Conservation (phyloP, 306 rosid genomes). For the Fragaria ananassa region DNA sequence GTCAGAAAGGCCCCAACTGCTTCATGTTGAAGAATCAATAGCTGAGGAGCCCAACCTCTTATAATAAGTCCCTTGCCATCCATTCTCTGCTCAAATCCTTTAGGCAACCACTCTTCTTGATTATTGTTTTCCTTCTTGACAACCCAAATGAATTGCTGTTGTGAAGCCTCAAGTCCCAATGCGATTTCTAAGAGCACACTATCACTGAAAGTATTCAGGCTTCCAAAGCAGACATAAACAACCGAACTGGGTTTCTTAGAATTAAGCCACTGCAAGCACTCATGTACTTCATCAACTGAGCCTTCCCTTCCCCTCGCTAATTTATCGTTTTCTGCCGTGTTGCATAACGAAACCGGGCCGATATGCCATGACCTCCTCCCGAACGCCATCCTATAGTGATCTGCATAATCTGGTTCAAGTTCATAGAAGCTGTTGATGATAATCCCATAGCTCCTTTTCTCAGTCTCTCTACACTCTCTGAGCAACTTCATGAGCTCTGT, state of each 20-base stretch:
- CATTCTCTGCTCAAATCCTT: constrained; percentile 22
- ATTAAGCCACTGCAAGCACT: constrained; percentile 34
- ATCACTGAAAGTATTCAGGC: constrained; percentile 13
- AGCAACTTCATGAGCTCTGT: constrained; percentile 1
- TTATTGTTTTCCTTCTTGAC: constrained; percentile 15
- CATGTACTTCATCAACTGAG: constrained; percentile 15
- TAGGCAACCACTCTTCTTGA: constrained; percentile 16
- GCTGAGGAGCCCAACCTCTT: constrained; percentile 40
- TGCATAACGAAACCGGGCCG: constrained; percentile 30
- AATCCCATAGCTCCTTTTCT: constrained; percentile 39
- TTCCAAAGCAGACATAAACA: constrained; percentile 38
- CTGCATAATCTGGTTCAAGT: constrained; percentile 13
- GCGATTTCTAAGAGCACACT: constrained; percentile 32
- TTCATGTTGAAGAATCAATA: constrained; percentile 27
- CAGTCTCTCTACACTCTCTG: constrained; percentile 22
- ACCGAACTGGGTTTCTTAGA: constrained; percentile 31
- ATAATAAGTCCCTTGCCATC: constrained; percentile 19
- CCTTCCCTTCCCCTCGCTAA: constrained; percentile 20
- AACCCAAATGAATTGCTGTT: constrained; percentile 34
- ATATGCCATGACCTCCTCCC: constrained; percentile 24
- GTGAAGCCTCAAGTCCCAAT: constrained; percentile 30
- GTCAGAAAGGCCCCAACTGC: constrained; percentile 35
- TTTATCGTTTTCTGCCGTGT: constrained; percentile 7
- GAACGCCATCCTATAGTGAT: constrained; percentile 3
- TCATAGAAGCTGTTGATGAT: constrained; percentile 33